Evolutionary conservation across 345 rosid species (phyloP).

Genomic region (Bretschneidera sinensis): DNA sequence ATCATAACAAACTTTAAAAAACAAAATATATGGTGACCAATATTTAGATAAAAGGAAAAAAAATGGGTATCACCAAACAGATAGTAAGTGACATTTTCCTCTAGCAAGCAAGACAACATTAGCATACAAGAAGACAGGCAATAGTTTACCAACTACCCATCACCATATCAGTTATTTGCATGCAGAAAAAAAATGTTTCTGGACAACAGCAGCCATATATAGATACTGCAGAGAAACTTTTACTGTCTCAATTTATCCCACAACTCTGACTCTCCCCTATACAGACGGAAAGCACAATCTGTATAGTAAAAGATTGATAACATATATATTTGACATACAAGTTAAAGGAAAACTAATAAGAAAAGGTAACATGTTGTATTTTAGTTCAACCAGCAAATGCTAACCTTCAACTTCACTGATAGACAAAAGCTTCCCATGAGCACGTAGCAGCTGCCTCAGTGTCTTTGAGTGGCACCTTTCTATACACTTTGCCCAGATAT

Average conservation of each 20-base stretch:
- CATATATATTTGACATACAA: too few relatives aligned
- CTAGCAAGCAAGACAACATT: too few relatives aligned
- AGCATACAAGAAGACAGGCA: too few relatives aligned
- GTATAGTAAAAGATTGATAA: neutral
- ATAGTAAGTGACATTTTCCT: too few relatives aligned
- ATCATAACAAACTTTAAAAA: neutral
- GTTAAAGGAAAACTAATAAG: neutral
- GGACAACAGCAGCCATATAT: too few relatives aligned
- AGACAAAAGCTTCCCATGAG: slow-evolving; percentile 78
- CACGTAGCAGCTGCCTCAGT: slow-evolving; percentile 68
- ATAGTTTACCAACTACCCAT: too few relatives aligned
- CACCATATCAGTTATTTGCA: too few relatives aligned
- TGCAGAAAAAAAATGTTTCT: too few relatives aligned
- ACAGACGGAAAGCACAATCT: neutral
- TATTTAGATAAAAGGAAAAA: too few relatives aligned
- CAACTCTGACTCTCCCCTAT: neutral
- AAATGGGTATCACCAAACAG: too few relatives aligned
- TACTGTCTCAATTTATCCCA: neutral
- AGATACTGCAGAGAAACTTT: too few relatives aligned
- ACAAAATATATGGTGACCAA: neutral
- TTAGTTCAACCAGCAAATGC: neutral
- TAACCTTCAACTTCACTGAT: slow-evolving; percentile 80
- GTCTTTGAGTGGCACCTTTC: slow-evolving; percentile 91
- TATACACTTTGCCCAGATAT: slow-evolving; percentile 76
- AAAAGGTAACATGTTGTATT: neutral